Conservation (phyloP, 768 basidiomycete species). For the Mycena rebaudengoi region DNA sequence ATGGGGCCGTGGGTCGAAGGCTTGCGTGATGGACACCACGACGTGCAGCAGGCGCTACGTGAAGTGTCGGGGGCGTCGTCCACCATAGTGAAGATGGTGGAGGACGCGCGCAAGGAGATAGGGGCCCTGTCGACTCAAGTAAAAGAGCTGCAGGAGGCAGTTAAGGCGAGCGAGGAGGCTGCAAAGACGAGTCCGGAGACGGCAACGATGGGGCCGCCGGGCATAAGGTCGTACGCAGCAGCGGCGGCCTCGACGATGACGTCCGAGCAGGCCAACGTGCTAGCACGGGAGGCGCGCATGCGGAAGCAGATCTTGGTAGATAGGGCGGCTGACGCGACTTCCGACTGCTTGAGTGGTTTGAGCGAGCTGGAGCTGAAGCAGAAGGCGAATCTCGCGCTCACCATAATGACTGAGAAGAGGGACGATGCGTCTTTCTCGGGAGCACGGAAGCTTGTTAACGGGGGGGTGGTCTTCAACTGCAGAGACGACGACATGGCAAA, state of each 20-base stretch:
- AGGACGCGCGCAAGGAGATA: too few relatives aligned
- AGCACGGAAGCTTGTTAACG: not conserved
- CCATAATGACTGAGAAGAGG: not conserved
- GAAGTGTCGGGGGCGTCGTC: too few relatives aligned
- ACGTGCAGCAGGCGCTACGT: too few relatives aligned
- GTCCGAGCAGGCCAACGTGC: not conserved
- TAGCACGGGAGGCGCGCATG: not conserved
- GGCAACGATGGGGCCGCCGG: not conserved
- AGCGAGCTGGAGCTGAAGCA: not conserved
- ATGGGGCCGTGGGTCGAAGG: too few relatives aligned
- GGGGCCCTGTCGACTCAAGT: too few relatives aligned
- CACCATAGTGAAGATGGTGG: too few relatives aligned
- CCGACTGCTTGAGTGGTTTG: not conserved
- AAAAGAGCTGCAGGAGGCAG: not conserved
- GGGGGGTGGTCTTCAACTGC: conserved; percentile 10
- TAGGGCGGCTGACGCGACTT: not conserved
- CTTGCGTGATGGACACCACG: too few relatives aligned
- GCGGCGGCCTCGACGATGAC: not conserved
- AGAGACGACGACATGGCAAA: not conserved
- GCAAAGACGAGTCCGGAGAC: not conserved
- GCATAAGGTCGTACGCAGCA: not conserved
- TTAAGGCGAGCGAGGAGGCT: not conserved
- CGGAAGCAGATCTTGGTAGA: conserved; percentile 1
- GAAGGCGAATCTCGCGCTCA: not conserved
- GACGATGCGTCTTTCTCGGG: not conserved